Percentiles rank a stretch among this genome's conserved stretches.
These are phyloP conservation scores for Colletotrichum graminicola DNA, from an alignment of 2,329 filamentous ascomycete genomes.

Conservation along the genomic window DNA sequence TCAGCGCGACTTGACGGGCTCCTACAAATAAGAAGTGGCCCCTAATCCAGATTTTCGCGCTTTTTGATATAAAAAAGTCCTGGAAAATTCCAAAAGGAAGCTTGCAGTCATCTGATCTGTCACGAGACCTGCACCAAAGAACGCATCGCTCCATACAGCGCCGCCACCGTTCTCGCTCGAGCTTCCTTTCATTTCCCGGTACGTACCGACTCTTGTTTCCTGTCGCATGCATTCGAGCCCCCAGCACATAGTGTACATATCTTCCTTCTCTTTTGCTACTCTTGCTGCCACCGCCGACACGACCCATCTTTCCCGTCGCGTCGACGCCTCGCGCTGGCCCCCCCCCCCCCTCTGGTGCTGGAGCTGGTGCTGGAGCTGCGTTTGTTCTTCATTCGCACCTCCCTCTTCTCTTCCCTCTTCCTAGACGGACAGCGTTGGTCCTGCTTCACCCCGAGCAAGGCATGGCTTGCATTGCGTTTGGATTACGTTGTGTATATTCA, in stretches of 20 bases:
- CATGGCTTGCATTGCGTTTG: constrained; percentile 3
- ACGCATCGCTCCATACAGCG: constrained; percentile 24
- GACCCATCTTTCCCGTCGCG: constrained; percentile 20
- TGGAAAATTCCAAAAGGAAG: constrained; percentile 39
- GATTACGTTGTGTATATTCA: constrained; percentile 20
- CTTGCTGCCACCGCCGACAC: background rate
- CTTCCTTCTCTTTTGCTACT: background rate
- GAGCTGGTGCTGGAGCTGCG: constrained; percentile 12
- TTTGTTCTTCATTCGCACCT: background rate
- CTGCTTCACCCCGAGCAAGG: constrained; percentile 1
- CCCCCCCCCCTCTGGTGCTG: background rate
- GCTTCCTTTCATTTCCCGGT: constrained; percentile 20
- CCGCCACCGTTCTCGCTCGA: background rate
- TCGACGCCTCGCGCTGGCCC: background rate
- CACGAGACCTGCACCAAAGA: constrained; percentile 36
- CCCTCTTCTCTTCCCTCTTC: background rate
- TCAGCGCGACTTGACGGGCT: constrained; percentile 45
- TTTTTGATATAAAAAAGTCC: constrained; percentile 41
- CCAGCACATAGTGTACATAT: background rate
- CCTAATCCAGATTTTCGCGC: constrained; percentile 55
- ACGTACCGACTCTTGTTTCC: constrained; percentile 40
- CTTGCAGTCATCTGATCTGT: constrained; percentile 41
- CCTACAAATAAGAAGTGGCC: constrained; percentile 60
- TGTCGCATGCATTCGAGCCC: constrained; percentile 15
- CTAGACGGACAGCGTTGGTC: constrained; percentile 24